phyloP scores from a whole-genome alignment of 306 rosid genomes.

The Trichosanthes cucumerina region DNA sequence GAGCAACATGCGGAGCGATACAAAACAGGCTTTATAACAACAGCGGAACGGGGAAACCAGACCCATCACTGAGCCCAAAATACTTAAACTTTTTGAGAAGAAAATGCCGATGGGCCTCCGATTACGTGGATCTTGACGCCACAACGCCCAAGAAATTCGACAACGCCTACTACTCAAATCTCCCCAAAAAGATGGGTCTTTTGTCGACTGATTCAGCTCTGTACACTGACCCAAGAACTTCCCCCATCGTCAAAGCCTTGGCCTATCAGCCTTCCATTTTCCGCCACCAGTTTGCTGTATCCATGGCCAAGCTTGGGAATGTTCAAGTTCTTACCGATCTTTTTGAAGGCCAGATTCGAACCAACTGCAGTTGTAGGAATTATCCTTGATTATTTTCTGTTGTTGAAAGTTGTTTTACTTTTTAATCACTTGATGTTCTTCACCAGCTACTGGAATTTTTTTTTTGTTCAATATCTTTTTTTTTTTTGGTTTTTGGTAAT shows the following conservation, averaged over 20 bases:
- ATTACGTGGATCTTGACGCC: slow-evolving; percentile 71
- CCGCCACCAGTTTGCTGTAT: slow-evolving; percentile 46
- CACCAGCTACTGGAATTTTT: neutral
- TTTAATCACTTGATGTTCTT: neutral
- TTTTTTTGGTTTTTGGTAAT: neutral
- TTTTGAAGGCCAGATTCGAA: slow-evolving; percentile 61
- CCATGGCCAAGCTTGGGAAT: slow-evolving; percentile 74
- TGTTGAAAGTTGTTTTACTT: neutral
- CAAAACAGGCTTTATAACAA: slow-evolving; percentile 56
- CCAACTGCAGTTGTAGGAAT: slow-evolving; percentile 64
- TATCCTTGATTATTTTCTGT: slow-evolving; percentile 9
- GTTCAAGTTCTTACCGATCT: slow-evolving; percentile 43
- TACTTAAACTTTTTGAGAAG: slow-evolving; percentile 57
- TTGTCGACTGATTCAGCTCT: slow-evolving; percentile 46
- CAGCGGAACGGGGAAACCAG: slow-evolving; percentile 43
- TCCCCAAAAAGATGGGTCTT: slow-evolving; percentile 56
- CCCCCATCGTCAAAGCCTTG: slow-evolving; percentile 41
- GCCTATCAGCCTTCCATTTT: slow-evolving; percentile 23
- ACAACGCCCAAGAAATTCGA: slow-evolving; percentile 51
- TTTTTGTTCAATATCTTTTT: neutral
- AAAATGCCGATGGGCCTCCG: slow-evolving; percentile 82
- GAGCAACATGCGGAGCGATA: slow-evolving; percentile 50
- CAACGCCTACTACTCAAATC: slow-evolving; percentile 35
- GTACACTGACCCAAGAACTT: slow-evolving; percentile 54
- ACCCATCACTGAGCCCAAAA: slow-evolving; percentile 36